These are phyloP conservation scores for Monosporascus sp. DNA, from an alignment of 2,329 filamentous ascomycete genomes.

Conservation along the genomic window DNA sequence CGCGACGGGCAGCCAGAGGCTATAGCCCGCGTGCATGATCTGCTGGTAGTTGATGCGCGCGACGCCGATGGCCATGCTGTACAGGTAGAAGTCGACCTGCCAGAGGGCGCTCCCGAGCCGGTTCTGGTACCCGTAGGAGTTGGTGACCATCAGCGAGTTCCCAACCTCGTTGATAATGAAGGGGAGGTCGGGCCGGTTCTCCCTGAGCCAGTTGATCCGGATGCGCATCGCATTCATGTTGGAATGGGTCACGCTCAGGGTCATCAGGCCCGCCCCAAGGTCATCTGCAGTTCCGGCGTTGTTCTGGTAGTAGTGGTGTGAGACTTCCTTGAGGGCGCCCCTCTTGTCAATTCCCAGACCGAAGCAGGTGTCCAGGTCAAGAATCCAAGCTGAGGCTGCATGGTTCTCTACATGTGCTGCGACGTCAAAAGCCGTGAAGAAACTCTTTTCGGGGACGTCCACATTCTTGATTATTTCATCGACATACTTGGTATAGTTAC, in stretches of 20 bases:
- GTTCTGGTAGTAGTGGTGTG: slow-evolving; percentile 34
- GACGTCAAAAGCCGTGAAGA: slow-evolving; percentile 32
- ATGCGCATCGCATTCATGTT: slow-evolving; percentile 24
- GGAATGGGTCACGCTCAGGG: slow-evolving; percentile 19
- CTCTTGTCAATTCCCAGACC: slow-evolving; percentile 28
- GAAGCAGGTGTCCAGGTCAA: slow-evolving; percentile 26
- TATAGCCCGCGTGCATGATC: slow-evolving; percentile 29
- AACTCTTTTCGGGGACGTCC: slow-evolving; percentile 18
- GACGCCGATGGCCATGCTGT: slow-evolving; percentile 29
- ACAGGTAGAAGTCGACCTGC: slow-evolving; percentile 33
- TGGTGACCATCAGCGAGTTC: slow-evolving; percentile 27
- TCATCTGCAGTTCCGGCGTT: slow-evolving; percentile 23
- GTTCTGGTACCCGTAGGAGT: slow-evolving; percentile 28
- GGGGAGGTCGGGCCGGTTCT: slow-evolving; percentile 24
- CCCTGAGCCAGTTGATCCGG: slow-evolving; percentile 27
- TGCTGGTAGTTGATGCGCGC: slow-evolving; percentile 33
- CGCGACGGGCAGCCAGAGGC: slow-evolving; percentile 26
- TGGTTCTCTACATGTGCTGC: slow-evolving; percentile 20
- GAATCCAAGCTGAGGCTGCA: slow-evolving; percentile 15
- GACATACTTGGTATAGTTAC: slow-evolving; percentile 30
- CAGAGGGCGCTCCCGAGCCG: slow-evolving; percentile 31
- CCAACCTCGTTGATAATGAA: slow-evolving; percentile 32
- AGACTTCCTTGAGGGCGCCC: slow-evolving; percentile 28
- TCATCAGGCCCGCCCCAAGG: slow-evolving; percentile 26
- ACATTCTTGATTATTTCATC: slow-evolving; percentile 23